Evolutionary conservation across 495 filamentous ascomycete species (phyloP), one percentile per base, ranked within the genome.

Genomic region (Niebla homalea): DNA sequence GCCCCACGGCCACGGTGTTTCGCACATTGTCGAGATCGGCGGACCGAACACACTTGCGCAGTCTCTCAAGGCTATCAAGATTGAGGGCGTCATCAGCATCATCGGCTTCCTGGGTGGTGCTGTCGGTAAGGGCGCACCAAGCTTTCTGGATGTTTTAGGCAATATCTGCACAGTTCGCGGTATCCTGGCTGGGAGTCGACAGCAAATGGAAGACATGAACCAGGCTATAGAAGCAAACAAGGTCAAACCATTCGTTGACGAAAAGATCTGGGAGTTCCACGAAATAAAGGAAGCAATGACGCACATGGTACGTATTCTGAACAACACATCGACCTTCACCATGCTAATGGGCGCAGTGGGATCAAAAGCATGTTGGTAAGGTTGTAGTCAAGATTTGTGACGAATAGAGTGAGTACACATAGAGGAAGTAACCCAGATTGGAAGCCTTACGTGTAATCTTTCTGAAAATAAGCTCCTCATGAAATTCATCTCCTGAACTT

Each of bases 1-100:
- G 1, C 71, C 73, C 2, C 65, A 65, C 15, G 73, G 70, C 4
- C 63, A 53, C 5, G 87, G 87, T 32, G 79, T 89, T 19, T 74
- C 88, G 59, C 71, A 85, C 56, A 64, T 93, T 32, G 57, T 88
- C 29, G 83, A 88, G 64, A 75, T 88, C 23, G 83, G 79, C n/a
- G 84, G 84, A 16, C 64, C 72, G 4, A 69, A 60, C 6, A 85
- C 82, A 3, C 61, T 85, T 42, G 48, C 61, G 43, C 80, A 87
- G 65, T 77, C 72, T 48, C 62, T 87, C 50, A 74, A 76, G 46
- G 79, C 78, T 18, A 67, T 86, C 60, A 81, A 78, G 61, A 70
- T 68, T 42, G 84, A 85, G 57, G 84, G 84, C 32, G 60, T 83
- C 35, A 83, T 87, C 51, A 75, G 67, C 49, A 64, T 84, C 35